These are phyloP conservation scores for Suillus decipiens DNA, from an alignment of 768 basidiomycete species.

Conservation along the genomic window DNA sequence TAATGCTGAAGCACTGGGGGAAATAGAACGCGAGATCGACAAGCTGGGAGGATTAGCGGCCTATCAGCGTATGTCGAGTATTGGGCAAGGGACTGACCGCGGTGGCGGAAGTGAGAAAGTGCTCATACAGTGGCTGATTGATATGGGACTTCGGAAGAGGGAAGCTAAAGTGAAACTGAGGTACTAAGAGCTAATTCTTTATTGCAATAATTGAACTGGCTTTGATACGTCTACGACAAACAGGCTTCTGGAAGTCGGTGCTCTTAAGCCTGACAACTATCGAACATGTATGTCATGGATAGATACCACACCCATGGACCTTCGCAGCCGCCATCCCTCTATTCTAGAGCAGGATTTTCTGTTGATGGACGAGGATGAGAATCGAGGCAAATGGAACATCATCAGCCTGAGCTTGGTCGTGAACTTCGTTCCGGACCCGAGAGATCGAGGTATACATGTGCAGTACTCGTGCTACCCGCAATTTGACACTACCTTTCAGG, in stretches of 20 bases:
- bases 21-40: slow-evolving; percentile 64
- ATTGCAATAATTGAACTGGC: neutral
- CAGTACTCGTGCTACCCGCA: neutral
- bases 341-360: slow-evolving; percentile 90
- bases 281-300: slow-evolving; percentile 69
- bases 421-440: slow-evolving; percentile 80
- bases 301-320: slow-evolving; percentile 72
- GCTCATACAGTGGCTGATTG: slow-evolving; percentile 73
- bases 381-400: slow-evolving; percentile 67
- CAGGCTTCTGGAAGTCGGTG: slow-evolving; percentile 88
- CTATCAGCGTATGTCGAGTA: slow-evolving; percentile 82
- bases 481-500: slow-evolving; percentile 42
- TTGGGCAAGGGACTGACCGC: slow-evolving; percentile 78
- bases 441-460: slow-evolving; percentile 63
- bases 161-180: slow-evolving; percentile 30
- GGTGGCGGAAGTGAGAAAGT: slow-evolving; percentile 90
- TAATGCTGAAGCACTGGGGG: slow-evolving; percentile 39
- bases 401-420: slow-evolving; percentile 88
- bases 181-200: slow-evolving; percentile 29
- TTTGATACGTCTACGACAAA: neutral
- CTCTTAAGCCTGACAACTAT: slow-evolving; percentile 84
- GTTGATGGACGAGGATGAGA: slow-evolving; percentile 50
- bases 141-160: slow-evolving; percentile 38
- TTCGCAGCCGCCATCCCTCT: slow-evolving; percentile 78
- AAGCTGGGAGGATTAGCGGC: slow-evolving; percentile 73